A percentile compares a stretch with the other conserved stretches of the same genome.
These are phyloP conservation scores for Ceratocystis huliohia DNA, from an alignment of 2,329 filamentous ascomycete species.

Conservation along the genomic window DNA sequence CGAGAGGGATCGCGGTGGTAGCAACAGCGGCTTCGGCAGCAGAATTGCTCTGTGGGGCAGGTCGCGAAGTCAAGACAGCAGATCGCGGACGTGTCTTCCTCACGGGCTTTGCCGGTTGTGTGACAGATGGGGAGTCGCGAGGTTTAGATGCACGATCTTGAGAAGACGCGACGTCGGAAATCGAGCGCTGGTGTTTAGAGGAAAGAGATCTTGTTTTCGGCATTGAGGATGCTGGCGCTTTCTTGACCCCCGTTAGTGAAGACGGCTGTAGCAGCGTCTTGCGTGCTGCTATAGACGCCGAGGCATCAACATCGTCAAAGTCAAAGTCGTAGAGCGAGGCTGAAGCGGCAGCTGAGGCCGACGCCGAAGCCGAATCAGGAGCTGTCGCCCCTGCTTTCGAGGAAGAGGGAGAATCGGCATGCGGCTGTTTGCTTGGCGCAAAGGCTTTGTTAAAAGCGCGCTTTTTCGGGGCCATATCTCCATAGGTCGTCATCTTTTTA, in stretches of 20 bases:
- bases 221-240: constrained; percentile 10
- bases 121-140: constrained; percentile 23
- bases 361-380: constrained; percentile 11
- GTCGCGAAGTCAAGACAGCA: constrained; percentile 10
- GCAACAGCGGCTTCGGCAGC: not conserved
- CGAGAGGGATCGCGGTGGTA: not conserved
- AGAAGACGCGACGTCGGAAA: not conserved
- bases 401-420: constrained; percentile 6
- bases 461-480: constrained; percentile 22
- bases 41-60: not conserved
- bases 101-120: constrained; percentile 15
- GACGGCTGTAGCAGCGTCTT: constrained; percentile 11
- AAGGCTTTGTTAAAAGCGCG: constrained; percentile 20
- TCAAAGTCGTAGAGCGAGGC: constrained; percentile 20
- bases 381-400: not conserved
- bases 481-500: constrained; percentile 15
- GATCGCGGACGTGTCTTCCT: constrained; percentile 17
- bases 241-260: constrained; percentile 11
- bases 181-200: not conserved
- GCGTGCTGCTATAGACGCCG: constrained; percentile 5
- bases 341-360: constrained; percentile 10
- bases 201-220: not conserved
- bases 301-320: constrained; percentile 19
- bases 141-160: constrained; percentile 18
- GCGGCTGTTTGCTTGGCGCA: constrained; percentile 16